Percentiles rank a stretch among this genome's conserved stretches.
These are phyloP conservation scores for Bothriochloa decipiens DNA, from an alignment of 176 grass and related monocot genomes.

Conservation along the genomic window DNA sequence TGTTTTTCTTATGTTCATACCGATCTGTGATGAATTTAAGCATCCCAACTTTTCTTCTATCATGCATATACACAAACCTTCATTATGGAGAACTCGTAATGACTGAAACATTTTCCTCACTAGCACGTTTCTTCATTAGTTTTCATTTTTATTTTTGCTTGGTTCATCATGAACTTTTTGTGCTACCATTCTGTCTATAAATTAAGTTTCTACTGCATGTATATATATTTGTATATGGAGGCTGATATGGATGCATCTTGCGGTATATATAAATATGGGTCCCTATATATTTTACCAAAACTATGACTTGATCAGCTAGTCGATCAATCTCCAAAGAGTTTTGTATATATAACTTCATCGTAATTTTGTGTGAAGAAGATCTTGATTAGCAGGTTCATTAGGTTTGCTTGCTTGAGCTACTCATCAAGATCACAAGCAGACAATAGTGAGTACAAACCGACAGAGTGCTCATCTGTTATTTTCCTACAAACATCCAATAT, in stretches of 20 bases:
- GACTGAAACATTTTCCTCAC: background rate
- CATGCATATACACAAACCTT: background rate
- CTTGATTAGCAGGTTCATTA: slow-evolving; percentile 25
- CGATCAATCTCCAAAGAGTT: background rate
- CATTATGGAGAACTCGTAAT: background rate
- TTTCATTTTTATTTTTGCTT: background rate
- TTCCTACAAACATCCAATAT: slow-evolving; percentile 32
- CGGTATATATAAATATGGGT: background rate
- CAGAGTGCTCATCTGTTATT: slow-evolving; percentile 35
- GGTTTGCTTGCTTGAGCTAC: background rate
- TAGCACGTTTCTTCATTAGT: background rate
- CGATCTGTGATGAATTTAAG: background rate
- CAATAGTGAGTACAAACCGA: slow-evolving; percentile 32
- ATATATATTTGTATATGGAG: background rate
- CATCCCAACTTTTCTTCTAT: background rate
- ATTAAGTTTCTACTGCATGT: background rate
- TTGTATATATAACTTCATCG: background rate
- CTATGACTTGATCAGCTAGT: background rate
- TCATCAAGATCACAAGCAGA: slow-evolving; percentile 36
- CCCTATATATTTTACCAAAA: background rate
- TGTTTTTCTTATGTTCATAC: background rate
- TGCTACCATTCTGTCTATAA: background rate
- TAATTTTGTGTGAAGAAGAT: background rate
- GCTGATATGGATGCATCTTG: background rate
- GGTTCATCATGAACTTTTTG: background rate